Conservation (phyloP, 164 flowering plant species). For the Magnolia changhungtana region DNA sequence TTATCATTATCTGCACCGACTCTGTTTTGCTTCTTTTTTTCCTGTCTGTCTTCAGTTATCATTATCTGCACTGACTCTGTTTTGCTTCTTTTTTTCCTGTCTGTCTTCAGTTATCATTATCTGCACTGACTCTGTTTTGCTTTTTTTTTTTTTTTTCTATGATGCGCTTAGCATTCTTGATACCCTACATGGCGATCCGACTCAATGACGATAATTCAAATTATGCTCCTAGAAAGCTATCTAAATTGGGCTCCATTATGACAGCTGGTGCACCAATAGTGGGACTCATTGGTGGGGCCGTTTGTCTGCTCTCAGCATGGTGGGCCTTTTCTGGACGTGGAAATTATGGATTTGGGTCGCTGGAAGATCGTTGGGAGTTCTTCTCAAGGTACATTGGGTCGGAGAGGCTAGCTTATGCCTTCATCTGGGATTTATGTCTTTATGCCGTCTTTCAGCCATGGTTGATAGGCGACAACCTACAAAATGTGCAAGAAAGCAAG, state of each 20-base stretch:
- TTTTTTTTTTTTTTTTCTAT: conserved; percentile 9
- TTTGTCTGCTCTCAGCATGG: conserved; percentile 52
- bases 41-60: too few species aligned
- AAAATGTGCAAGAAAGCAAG: conserved; percentile 51
- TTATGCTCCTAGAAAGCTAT: conserved; percentile 32
- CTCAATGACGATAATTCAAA: conserved; percentile 48
- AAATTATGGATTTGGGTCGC: conserved; percentile 62
- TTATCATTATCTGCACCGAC: background rate
- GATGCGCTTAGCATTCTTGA: conserved; percentile 60
- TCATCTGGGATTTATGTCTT: conserved; percentile 87
- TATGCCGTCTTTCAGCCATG: conserved; percentile 89
- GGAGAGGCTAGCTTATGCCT: conserved; percentile 91
- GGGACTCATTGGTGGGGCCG: conserved; percentile 61
- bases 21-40: background rate
- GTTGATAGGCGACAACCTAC: conserved; percentile 83
- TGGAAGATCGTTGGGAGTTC: conserved; percentile 66
- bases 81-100: background rate
- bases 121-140: background rate
- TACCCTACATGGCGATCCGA: conserved; percentile 97
- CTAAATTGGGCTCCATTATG: conserved; percentile 63
- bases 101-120: background rate
- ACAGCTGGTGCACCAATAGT: conserved; percentile 64
- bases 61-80: background rate
- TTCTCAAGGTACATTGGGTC: conserved; percentile 62
- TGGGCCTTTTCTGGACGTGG: conserved; percentile 82